Base-by-base conservation (phyloP, 768 basidiomycete genomes). In the Podaxis sp. region DNA sequence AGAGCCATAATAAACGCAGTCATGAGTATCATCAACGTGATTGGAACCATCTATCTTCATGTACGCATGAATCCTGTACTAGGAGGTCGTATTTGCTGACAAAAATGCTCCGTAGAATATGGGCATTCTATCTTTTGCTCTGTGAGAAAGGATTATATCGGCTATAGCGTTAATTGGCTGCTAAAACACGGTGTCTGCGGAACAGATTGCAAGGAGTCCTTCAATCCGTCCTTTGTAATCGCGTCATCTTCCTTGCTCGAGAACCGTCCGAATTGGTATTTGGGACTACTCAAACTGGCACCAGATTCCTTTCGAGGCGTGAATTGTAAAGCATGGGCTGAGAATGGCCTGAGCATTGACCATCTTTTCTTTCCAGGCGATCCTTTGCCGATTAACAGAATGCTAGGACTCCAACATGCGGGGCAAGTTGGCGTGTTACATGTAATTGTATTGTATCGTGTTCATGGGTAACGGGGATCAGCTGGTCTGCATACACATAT, bases 191-290 rank as follows among this genome's bases (percentile, higher is more conserved):
- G 30, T 12, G 33, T 33, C 10, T 33, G 33, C 33, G 33, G 33
- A 33, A 33, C 38, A 56, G 54, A 12, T 20, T 26, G 30, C 54
- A 56, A 3, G 54, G 54, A 4, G 33, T 56, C 8, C 54, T 56
- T 12, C 54, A 56, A 5, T 56, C 54, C 12, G 38, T 56, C 20
- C 54, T 56, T 12, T 56, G 13, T 5, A 56, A 26, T 5, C 54
- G 54, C 5, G 54, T 56, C n/a, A 56, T 56, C n/a, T 41, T 56
- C 54, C 22, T 56, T 38, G 54, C 54, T 5, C 54, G 38, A 11
- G 36, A 38, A 26, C 54, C 54, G 4, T 56, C 54, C 7, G 54
- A 41, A 10, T 40, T 56, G 44, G 44, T 46, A 20, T 46, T 22
- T 20, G 44, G 44, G 10, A 46, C 44, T 5, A 46, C 44, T 8